Evolutionary conservation across 768 basidiomycete species (phyloP).

Genomic region (Russula sp.): DNA sequence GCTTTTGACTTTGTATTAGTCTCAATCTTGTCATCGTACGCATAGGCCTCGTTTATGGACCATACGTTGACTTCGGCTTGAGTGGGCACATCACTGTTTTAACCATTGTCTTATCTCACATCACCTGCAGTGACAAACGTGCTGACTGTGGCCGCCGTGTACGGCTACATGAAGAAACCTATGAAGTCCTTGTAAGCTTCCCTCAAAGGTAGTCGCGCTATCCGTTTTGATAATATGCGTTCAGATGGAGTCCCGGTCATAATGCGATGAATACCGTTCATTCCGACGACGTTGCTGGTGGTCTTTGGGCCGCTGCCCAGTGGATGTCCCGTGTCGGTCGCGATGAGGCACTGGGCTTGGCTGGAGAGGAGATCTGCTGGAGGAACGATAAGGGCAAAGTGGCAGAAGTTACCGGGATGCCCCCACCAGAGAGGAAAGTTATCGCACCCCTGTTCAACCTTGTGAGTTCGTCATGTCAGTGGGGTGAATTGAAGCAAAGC

Average conservation of each 20-base stretch:
- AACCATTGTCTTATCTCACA: neutral
- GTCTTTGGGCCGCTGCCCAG: slow-evolving; percentile 63
- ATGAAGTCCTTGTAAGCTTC: slow-evolving; percentile 72
- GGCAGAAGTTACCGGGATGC: slow-evolving; percentile 55
- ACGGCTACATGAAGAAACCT: slow-evolving; percentile 74
- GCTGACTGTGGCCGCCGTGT: slow-evolving; percentile 70
- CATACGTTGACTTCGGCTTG: slow-evolving; percentile 61
- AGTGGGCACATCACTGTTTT: slow-evolving; percentile 14
- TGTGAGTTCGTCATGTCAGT: slow-evolving; percentile 33
- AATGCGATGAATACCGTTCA: slow-evolving; percentile 72
- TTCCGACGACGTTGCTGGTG: slow-evolving; percentile 71
- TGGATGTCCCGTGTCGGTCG: slow-evolving; percentile 69
- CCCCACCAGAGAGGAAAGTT: slow-evolving; percentile 46
- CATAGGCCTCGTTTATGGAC: slow-evolving; percentile 71
- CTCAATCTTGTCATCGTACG: slow-evolving; percentile 77
- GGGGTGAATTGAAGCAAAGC: slow-evolving; percentile 4
- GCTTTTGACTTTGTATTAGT: slow-evolving; percentile 31
- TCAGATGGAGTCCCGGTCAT: slow-evolving; percentile 74
- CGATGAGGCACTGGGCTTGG: slow-evolving; percentile 50
- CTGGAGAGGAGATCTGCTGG: slow-evolving; percentile 60
- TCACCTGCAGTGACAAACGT: slow-evolving; percentile 50
- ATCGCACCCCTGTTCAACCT: slow-evolving; percentile 79
- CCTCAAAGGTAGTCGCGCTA: neutral
- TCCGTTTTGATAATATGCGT: neutral
- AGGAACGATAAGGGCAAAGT: slow-evolving; percentile 67